phyloP scores from a whole-genome alignment of 768 basidiomycete genomes.

The Rhodotorula paludigena region DNA sequence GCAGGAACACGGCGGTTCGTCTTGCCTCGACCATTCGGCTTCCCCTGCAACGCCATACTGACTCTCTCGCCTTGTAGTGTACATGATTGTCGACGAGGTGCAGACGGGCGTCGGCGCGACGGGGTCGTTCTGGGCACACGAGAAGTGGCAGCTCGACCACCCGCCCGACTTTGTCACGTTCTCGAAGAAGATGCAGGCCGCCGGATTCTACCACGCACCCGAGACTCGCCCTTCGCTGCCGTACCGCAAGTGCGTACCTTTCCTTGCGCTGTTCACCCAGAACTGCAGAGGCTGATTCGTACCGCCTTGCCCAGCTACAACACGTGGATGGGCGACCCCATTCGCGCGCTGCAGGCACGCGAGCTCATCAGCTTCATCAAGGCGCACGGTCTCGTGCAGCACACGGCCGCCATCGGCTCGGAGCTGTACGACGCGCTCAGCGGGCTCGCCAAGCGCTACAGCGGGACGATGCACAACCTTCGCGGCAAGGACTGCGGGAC shows the following conservation, averaged over 20 bases:
- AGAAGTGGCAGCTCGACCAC: conserved; percentile 47
- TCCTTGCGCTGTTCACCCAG: too few relatives aligned
- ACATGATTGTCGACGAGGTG: conserved; percentile 51
- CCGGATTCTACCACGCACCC: conserved; percentile 49
- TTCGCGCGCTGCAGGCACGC: conserved; percentile 48
- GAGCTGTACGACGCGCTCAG: conserved; percentile 42
- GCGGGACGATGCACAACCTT: conserved; percentile 27
- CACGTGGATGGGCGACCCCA: conserved; percentile 49
- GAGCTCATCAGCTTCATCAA: conserved; percentile 48
- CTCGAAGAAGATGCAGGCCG: conserved; percentile 50
- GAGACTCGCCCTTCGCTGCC: conserved; percentile 47
- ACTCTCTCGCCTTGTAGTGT: conserved; percentile 34
- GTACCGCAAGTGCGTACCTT: conserved; percentile 44
- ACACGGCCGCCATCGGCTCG: conserved; percentile 47
- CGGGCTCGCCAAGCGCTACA: conserved; percentile 21
- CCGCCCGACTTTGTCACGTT: conserved; percentile 52
- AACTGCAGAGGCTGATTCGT: conserved; percentile 5
- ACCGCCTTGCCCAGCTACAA: conserved; percentile 34
- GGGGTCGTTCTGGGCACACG: conserved; percentile 52
- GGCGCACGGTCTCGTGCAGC: conserved; percentile 45
- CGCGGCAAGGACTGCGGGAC: conserved; percentile 48
- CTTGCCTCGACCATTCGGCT: too few relatives aligned
- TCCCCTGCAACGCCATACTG: neutral
- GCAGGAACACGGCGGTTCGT: conserved; percentile 2
- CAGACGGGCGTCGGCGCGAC: conserved; percentile 53